Percentiles rank a stretch among this genome's conserved stretches.
Conservation (phyloP, 2,329 filamentous ascomycete species). For the Xylariaceae sp. region DNA sequence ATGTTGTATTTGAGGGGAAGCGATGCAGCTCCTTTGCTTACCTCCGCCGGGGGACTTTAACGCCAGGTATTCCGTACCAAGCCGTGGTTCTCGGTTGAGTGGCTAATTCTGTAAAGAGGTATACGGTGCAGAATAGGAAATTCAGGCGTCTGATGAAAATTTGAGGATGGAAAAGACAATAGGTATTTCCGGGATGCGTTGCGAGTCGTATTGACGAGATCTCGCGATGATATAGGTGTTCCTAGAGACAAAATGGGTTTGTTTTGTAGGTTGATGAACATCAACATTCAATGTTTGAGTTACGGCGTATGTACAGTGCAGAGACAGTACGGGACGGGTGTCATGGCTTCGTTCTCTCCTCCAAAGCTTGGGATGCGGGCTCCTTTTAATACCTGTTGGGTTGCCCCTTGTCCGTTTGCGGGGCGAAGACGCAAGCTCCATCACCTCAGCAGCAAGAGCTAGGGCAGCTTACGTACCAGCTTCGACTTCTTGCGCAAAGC, state of each 20-base stretch:
- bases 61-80: background rate
- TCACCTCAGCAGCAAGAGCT: background rate
- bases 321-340: background rate
- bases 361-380: slow-evolving; percentile 6
- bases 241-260: background rate
- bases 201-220: no score
- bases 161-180: background rate
- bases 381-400: slow-evolving; percentile 35
- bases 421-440: slow-evolving; percentile 21
- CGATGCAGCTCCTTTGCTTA: background rate
- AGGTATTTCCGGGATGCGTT: no score
- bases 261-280: background rate
- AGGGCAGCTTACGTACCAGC: background rate
- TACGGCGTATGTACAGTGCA: background rate
- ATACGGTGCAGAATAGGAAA: no score
- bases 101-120: background rate
- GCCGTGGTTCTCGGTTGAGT: background rate
- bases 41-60: background rate
- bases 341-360: slow-evolving; percentile 3
- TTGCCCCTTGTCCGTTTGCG: slow-evolving; percentile 30
- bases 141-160: no score
- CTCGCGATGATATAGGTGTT: no score
- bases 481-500: background rate
- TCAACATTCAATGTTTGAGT: background rate
- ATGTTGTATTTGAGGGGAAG: background rate